Evolutionary conservation across 176 grass and related monocot species (phyloP).

Genomic region (Carex scoparia): DNA sequence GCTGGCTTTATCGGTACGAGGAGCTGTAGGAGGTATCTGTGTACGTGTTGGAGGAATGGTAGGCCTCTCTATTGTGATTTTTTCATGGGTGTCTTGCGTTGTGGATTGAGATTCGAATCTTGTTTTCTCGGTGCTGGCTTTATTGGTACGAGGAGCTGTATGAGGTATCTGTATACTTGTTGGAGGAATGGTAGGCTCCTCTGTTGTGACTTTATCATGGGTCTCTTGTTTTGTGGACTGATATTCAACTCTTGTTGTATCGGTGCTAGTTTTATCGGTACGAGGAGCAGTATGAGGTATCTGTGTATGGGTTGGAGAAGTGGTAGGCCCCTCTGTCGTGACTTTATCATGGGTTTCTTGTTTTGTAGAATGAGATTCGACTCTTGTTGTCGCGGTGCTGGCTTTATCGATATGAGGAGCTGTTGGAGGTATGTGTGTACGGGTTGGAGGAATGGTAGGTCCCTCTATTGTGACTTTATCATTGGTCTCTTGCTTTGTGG

Average conservation of each 20-base stretch:
- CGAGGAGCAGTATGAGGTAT: neutral
- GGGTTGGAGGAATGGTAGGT: neutral
- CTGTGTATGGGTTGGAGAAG: neutral
- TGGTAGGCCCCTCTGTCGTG: neutral
- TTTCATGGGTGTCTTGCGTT: neutral
- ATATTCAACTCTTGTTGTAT: neutral
- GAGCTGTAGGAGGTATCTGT: constrained; percentile 9
- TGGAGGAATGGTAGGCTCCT: neutral
- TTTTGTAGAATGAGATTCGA: neutral
- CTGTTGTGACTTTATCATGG: neutral
- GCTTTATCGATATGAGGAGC: neutral
- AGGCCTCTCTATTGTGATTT: neutral
- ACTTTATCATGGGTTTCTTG: neutral
- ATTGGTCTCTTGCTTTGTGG: neutral
- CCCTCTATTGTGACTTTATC: neutral
- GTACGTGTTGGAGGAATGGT: neutral
- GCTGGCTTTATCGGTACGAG: constrained; percentile 9
- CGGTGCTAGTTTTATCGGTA: neutral
- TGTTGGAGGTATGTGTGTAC: neutral
- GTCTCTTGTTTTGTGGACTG: neutral
- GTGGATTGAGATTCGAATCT: neutral
- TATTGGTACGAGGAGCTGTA: neutral
- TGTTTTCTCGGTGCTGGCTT: neutral
- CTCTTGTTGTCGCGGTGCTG: neutral
- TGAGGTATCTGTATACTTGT: neutral